These are phyloP conservation scores for Rhizopogon vulgaris DNA, from an alignment of 768 basidiomycete genomes.

Conservation along the genomic window DNA sequence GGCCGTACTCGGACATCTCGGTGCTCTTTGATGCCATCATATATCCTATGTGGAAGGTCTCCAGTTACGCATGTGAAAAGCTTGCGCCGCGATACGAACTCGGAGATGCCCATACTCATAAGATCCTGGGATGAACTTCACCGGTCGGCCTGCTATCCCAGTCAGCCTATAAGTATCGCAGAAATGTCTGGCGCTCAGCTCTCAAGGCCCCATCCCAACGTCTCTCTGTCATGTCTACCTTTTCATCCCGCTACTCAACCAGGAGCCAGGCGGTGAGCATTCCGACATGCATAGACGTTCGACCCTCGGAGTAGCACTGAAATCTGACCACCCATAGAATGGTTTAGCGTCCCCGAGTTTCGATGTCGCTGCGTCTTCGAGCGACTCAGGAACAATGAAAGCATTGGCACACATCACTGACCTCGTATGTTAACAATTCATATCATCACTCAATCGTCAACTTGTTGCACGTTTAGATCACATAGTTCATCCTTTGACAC, in stretches of 20 bases:
- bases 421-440: constrained; percentile 11
- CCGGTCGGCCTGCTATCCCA: too few species aligned
- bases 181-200: neutral
- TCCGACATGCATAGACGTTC: too few species aligned
- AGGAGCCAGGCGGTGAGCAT: constrained; percentile 18
- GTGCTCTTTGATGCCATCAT: too few species aligned
- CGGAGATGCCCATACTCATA: too few species aligned
- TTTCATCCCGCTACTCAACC: constrained; percentile 23
- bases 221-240: constrained; percentile 16
- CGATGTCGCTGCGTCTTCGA: constrained; percentile 5
- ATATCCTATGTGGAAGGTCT: too few species aligned
- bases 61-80: too few species aligned
- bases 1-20: too few species aligned
- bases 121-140: too few species aligned
- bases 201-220: neutral
- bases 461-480: too few species aligned
- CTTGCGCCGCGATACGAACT: too few species aligned
- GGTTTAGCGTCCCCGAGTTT: constrained; percentile 10
- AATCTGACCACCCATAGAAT: neutral
- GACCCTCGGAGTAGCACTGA: neutral
- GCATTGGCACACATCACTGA: constrained; percentile 24
- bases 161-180: neutral
- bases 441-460: neutral
- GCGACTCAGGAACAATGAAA: constrained; percentile 15
- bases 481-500: too few species aligned